A percentile compares a stretch with the other conserved stretches of the same genome.
These are phyloP conservation scores for Furcasterigmium sp. DNA, from an alignment of 2,329 filamentous ascomycete genomes.

Conservation along the genomic window DNA sequence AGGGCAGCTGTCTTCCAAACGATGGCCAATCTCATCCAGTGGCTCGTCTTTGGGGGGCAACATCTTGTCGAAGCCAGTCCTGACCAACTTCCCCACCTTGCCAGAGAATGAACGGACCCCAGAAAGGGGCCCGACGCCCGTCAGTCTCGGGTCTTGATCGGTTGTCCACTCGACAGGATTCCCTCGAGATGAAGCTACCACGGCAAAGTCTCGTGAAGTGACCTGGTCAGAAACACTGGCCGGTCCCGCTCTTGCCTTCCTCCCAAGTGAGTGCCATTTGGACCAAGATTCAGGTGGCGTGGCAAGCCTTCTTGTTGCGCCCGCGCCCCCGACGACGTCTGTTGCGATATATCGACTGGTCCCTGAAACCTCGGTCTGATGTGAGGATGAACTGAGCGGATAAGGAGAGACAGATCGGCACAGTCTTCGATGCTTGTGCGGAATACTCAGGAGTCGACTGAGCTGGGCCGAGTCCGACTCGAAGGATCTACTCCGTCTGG, in stretches of 20 bases:
- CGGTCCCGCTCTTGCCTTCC: conserved; percentile 19
- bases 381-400: neutral
- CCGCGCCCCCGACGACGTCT: neutral
- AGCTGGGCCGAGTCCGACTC: conserved; percentile 6
- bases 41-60: conserved; percentile 9
- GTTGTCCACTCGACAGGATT: conserved; percentile 19
- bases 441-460: neutral
- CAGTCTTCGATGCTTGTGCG: neutral
- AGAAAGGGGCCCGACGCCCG: conserved; percentile 5
- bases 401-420: neutral
- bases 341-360: too few species aligned
- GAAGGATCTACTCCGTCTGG: conserved; percentile 1
- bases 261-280: conserved; percentile 24
- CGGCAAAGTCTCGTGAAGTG: conserved; percentile 22
- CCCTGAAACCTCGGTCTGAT: conserved; percentile 8
- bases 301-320: conserved; percentile 4
- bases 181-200: conserved; percentile 12
- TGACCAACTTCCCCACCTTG: conserved; percentile 23
- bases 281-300: conserved; percentile 25
- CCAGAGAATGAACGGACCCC: conserved; percentile 19
- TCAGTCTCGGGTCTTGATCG: conserved; percentile 10
- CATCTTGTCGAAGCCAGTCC: conserved; percentile 19
- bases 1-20: neutral
- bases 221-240: conserved; percentile 18
- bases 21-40: neutral